Evolutionary conservation across 495 filamentous ascomycete genomes (phyloP).

Genomic region (Aspergillus homomorphus): DNA sequence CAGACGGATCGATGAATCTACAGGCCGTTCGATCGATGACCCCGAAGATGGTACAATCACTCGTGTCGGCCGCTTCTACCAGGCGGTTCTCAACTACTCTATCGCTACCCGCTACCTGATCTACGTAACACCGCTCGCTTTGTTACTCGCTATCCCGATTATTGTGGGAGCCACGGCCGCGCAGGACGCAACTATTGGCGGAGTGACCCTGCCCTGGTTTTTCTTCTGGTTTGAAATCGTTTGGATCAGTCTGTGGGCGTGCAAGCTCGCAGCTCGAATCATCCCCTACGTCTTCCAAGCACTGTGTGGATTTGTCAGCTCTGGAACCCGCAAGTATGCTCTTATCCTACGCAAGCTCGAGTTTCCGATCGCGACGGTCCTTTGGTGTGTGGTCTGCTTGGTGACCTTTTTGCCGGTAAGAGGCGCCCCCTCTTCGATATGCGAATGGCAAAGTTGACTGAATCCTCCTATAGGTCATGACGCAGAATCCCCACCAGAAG

Average conservation of each 20-base stretch:
- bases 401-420: constrained; percentile 71
- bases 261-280: constrained; percentile 75
- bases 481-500: constrained; percentile 39
- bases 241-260: constrained; percentile 84
- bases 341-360: constrained; percentile 75
- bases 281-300: constrained; percentile 84
- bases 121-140: constrained; percentile 76
- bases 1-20: constrained; percentile 53
- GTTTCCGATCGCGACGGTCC: constrained; percentile 80
- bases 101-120: constrained; percentile 84
- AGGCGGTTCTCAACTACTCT: constrained; percentile 79
- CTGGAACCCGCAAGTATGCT: constrained; percentile 90
- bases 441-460: constrained; percentile 39
- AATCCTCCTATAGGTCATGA: constrained; percentile 50
- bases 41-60: constrained; percentile 65
- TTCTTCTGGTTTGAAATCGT: constrained; percentile 91
- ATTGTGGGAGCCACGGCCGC: constrained; percentile 63
- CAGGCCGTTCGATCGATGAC: constrained; percentile 43
- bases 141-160: constrained; percentile 76
- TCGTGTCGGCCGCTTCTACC: constrained; percentile 82
- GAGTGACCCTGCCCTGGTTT: constrained; percentile 70
- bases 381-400: constrained; percentile 77
- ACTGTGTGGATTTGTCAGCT: constrained; percentile 82
- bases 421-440: neutral
- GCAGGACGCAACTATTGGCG: constrained; percentile 54